These are phyloP conservation scores for Cladosporium sp. DNA, from an alignment of 2,329 filamentous ascomycete genomes.

Conservation along the genomic window DNA sequence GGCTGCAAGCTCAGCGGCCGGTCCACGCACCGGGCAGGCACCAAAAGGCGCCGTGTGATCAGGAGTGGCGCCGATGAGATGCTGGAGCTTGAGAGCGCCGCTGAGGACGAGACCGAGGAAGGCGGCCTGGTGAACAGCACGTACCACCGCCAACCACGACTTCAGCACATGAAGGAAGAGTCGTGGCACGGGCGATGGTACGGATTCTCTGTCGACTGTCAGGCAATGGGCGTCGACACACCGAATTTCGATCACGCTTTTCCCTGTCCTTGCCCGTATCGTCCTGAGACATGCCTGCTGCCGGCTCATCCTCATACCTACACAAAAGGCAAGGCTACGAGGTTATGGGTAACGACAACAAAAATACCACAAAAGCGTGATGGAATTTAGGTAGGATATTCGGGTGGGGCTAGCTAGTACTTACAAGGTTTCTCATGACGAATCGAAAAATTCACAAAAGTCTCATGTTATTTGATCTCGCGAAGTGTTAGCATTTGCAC, in stretches of 20 bases:
- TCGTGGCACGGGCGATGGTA: neutral
- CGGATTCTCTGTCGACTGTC: constrained; percentile 8
- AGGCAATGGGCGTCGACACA: constrained; percentile 14
- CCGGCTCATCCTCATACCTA: neutral
- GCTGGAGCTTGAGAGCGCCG: constrained; percentile 58
- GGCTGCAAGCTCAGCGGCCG: constrained; percentile 12
- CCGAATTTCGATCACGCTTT: neutral
- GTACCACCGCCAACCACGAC: neutral
- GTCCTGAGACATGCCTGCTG: neutral
- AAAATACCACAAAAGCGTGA: constrained; percentile 1
- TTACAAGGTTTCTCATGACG: neutral
- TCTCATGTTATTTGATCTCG: neutral
- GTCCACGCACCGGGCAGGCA: constrained; percentile 17
- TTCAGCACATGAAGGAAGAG: neutral
- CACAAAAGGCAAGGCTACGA: constrained; percentile 11
- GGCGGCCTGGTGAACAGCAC: constrained; percentile 12
- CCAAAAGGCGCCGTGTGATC: constrained; percentile 27
- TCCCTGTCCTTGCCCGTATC: neutral
- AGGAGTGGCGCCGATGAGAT: constrained; percentile 49
- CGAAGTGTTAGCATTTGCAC: too few species aligned
- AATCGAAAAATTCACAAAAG: neutral
- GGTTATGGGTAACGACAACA: constrained; percentile 6
- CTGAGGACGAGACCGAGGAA: constrained; percentile 55
- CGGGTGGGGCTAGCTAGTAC: neutral
- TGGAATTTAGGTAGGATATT: neutral